phyloP scores from a whole-genome alignment of 441 rosid genomes.

The Melastoma candidum region DNA sequence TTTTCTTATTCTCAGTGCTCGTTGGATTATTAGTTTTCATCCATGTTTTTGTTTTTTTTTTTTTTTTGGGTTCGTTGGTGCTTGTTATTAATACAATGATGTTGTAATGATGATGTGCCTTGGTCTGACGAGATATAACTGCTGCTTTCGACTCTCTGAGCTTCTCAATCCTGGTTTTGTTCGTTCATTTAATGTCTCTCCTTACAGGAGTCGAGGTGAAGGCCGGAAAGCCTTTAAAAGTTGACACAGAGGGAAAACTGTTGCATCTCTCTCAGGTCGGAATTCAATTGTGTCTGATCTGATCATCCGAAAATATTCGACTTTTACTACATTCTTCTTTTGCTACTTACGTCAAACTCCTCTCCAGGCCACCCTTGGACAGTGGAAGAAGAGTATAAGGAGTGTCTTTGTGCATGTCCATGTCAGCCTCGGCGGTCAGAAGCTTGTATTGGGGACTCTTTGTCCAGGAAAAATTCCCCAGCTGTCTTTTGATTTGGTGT shows the following conservation, averaged over 20 bases:
- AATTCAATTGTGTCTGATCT: not conserved
- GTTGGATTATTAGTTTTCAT: not conserved
- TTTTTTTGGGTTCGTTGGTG: not conserved
- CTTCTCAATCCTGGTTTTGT: too few relatives aligned
- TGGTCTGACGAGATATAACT: too few relatives aligned
- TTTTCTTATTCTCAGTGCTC: not conserved
- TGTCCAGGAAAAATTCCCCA: conserved; percentile 29
- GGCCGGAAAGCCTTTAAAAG: too few relatives aligned
- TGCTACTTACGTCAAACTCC: not conserved
- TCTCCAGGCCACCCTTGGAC: conserved; percentile 53
- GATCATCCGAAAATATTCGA: not conserved
- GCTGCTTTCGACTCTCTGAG: too few relatives aligned
- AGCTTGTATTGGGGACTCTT: conserved; percentile 49
- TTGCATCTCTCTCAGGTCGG: conserved; percentile 72
- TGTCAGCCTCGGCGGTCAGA: conserved; percentile 35
- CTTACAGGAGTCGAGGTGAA: too few relatives aligned
- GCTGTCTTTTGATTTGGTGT: conserved; percentile 65
- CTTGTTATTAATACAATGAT: not conserved
- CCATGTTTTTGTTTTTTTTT: not conserved
- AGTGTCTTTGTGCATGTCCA: conserved; percentile 34
- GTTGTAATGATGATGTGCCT: too few relatives aligned
- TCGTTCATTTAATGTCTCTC: too few relatives aligned
- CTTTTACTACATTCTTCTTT: not conserved
- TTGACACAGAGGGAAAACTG: too few relatives aligned
- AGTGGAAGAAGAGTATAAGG: conserved; percentile 36